phyloP scores from a whole-genome alignment of 306 rosid genomes.

The Trichosanthes truncata region DNA sequence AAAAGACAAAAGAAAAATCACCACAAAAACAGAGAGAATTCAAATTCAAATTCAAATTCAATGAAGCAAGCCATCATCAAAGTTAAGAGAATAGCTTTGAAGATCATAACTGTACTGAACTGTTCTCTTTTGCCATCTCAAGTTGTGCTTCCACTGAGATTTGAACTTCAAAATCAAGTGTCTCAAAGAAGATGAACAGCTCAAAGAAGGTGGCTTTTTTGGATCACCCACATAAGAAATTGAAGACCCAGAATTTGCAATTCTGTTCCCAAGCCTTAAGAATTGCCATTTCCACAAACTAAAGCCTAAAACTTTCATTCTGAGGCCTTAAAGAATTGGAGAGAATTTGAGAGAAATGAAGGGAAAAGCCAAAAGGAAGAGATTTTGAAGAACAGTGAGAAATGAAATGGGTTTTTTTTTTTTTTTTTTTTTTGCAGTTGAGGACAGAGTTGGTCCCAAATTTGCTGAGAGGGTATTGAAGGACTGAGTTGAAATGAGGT shows the following conservation, averaged over 20 bases:
- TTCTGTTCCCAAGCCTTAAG: slow-evolving; percentile 37
- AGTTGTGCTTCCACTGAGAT: slow-evolving; percentile 46
- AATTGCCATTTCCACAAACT: slow-evolving; percentile 27
- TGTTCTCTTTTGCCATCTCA: slow-evolving; percentile 27
- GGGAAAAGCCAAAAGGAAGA: background rate
- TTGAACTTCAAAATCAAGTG: slow-evolving; percentile 38
- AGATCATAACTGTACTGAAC: slow-evolving; percentile 55
- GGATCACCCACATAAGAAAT: slow-evolving; percentile 38
- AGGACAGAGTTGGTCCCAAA: background rate
- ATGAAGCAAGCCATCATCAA: slow-evolving; percentile 50
- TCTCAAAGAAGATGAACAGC: slow-evolving; percentile 32
- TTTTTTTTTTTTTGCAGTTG: background rate
- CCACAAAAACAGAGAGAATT: slow-evolving; percentile 1
- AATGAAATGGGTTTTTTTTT: background rate
- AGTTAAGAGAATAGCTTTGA: slow-evolving; percentile 74
- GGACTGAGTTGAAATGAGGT: background rate
- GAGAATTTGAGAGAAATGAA: background rate
- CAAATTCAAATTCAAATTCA: background rate
- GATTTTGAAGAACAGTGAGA: background rate
- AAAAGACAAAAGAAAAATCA: background rate
- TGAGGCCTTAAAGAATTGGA: background rate
- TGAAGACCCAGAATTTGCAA: slow-evolving; percentile 23
- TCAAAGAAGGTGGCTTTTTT: slow-evolving; percentile 11
- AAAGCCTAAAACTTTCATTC: slow-evolving; percentile 36
- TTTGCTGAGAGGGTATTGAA: background rate